Evolutionary conservation across 1,139 yeast species (phyloP).

Genomic region (Candida buenavistaensis): DNA sequence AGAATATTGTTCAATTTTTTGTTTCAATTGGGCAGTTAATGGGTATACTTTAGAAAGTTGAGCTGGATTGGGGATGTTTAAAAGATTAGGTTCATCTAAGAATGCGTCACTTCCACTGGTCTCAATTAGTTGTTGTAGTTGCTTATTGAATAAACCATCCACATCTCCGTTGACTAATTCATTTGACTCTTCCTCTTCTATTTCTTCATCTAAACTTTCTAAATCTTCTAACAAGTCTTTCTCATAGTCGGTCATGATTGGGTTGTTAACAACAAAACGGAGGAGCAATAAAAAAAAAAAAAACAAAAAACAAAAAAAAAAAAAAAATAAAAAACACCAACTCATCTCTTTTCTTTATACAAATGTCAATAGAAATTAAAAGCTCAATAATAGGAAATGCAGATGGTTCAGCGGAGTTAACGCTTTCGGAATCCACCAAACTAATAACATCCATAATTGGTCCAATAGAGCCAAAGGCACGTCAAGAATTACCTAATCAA

Average conservation of each 20-base stretch:
- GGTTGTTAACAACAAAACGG: background rate
- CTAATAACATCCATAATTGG: constrained; percentile 82
- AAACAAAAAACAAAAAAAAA: constrained; percentile 3
- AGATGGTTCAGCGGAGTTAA: constrained; percentile 76
- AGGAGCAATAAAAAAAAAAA: constrained; percentile 4
- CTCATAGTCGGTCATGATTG: constrained; percentile 26
- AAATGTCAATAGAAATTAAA: constrained; percentile 17
- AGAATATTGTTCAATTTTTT: constrained; percentile 24
- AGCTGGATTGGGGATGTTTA: constrained; percentile 18
- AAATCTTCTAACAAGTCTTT: constrained; percentile 37
- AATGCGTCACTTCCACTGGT: constrained; percentile 13
- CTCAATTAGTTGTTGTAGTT: constrained; percentile 13
- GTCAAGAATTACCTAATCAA: constrained; percentile 82
- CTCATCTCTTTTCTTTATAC: background rate
- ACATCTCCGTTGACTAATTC: constrained; percentile 5
- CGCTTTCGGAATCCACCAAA: constrained; percentile 25
- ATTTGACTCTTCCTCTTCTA: constrained; percentile 10
- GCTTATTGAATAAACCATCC: constrained; percentile 13
- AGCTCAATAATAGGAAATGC: constrained; percentile 52
- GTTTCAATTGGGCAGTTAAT: constrained; percentile 26
- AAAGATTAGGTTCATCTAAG: constrained; percentile 16
- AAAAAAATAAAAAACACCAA: constrained; percentile 1
- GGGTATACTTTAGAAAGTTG: constrained; percentile 25
- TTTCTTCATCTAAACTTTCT: constrained; percentile 24
- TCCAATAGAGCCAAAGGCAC: constrained; percentile 80